phyloP scores from a whole-genome alignment of 768 basidiomycete genomes.

The Chalciporus pseudorubinellus region DNA sequence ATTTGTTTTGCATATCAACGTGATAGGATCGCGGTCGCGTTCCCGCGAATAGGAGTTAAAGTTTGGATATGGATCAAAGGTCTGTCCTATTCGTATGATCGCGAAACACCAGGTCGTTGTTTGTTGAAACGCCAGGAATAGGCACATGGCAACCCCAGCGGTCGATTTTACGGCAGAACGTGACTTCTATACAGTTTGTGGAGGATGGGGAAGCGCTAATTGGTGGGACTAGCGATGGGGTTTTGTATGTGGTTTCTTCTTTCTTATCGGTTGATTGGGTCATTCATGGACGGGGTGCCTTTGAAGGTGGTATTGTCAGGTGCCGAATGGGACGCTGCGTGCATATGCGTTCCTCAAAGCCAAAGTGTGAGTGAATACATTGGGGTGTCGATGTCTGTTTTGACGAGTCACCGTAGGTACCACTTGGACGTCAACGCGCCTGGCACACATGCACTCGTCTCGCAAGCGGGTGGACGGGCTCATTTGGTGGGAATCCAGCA shows the following conservation, averaged over 20 bases:
- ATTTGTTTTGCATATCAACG: conserved; percentile 54
- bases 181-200: conserved; percentile 61
- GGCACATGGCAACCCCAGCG: conserved; percentile 65
- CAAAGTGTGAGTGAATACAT: conserved; percentile 48
- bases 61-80: conserved; percentile 65
- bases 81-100: conserved; percentile 19
- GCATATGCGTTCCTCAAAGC: conserved; percentile 58
- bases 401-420: conserved; percentile 38
- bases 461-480: conserved; percentile 48
- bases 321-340: conserved; percentile 64
- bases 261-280: background rate
- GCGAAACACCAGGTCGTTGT: background rate
- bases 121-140: conserved; percentile 22
- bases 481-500: conserved; percentile 51
- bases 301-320: conserved; percentile 62
- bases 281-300: conserved; percentile 11
- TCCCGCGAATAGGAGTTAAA: conserved; percentile 56
- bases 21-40: conserved; percentile 62
- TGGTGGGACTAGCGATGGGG: conserved; percentile 69
- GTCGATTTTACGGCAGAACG: conserved; percentile 61
- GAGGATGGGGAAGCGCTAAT: conserved; percentile 61
- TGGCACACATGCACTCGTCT: conserved; percentile 52
- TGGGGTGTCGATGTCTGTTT: background rate
- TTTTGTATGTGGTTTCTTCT: conserved; percentile 44
- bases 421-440: conserved; percentile 51